These are phyloP conservation scores for Wickerhamomyces pijperi DNA, from an alignment of 805 yeast genomes.

Conservation along the genomic window DNA sequence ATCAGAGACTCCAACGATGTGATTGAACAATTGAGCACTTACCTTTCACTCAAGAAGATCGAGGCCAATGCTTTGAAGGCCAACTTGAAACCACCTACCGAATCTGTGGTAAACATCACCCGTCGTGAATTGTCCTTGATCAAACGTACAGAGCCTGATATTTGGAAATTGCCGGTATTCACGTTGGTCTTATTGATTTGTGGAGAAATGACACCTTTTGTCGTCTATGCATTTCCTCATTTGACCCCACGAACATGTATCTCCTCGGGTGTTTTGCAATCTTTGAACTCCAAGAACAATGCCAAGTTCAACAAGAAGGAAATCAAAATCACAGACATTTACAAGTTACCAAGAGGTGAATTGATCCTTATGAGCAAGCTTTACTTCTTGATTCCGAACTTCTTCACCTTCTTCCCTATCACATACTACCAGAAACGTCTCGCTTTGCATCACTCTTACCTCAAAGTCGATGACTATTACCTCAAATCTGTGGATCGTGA, in stretches of 20 bases:
- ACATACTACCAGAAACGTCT: constrained; percentile 25
- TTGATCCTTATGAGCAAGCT: neutral
- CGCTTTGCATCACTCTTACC: constrained; percentile 28
- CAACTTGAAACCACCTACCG: constrained; percentile 10
- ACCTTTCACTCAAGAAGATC: constrained; percentile 23
- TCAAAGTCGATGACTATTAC: constrained; percentile 42
- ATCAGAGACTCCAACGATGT: constrained; percentile 26
- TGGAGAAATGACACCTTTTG: constrained; percentile 42
- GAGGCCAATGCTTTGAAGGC: constrained; percentile 23
- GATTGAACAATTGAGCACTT: constrained; percentile 24
- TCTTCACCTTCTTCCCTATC: constrained; percentile 25
- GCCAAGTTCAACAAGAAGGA: constrained; percentile 18
- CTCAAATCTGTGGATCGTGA: constrained; percentile 15
- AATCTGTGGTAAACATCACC: constrained; percentile 25
- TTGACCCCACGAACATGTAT: constrained; percentile 49
- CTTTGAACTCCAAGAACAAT: constrained; percentile 17
- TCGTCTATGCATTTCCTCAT: constrained; percentile 43
- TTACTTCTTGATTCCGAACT: constrained; percentile 21
- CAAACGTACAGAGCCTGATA: constrained; percentile 31
- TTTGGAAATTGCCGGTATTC: constrained; percentile 42
- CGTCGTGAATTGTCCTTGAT: constrained; percentile 35
- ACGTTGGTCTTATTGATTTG: constrained; percentile 34
- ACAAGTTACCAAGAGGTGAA: constrained; percentile 29
- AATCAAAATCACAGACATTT: constrained; percentile 34
- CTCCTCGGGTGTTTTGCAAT: constrained; percentile 27